phyloP scores from a whole-genome alignment of 2,329 filamentous ascomycete species.

The Aphanocladium album region DNA sequence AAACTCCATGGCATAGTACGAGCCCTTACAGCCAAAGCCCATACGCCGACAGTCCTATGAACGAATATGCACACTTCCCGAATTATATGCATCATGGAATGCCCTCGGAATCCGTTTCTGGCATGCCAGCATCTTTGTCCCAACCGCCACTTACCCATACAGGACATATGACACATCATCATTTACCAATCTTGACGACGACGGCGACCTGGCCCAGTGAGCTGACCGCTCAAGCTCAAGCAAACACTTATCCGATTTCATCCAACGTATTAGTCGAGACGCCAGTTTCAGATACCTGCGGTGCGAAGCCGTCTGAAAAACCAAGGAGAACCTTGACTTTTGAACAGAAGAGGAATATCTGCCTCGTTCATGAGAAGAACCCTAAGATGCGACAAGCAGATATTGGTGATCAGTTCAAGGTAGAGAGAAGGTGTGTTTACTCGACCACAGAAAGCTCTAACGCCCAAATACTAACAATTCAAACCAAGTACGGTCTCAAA shows the following conservation, averaged over 20 bases:
- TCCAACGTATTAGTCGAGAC: constrained; percentile 55
- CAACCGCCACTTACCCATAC: constrained; percentile 29
- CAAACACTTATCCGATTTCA: constrained; percentile 51
- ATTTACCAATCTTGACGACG: constrained; percentile 65
- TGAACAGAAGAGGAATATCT: constrained; percentile 87
- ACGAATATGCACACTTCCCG: constrained; percentile 58
- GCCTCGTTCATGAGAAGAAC: constrained; percentile 85
- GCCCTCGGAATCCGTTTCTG: constrained; percentile 44
- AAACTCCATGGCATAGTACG: constrained; percentile 52
- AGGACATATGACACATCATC: constrained; percentile 37
- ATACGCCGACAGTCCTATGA: constrained; percentile 47
- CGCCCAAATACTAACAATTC: constrained; percentile 18
- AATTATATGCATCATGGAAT: constrained; percentile 51
- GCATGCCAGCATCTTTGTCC: constrained; percentile 54
- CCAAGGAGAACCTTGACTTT: constrained; percentile 86
- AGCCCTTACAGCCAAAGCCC: constrained; percentile 60
- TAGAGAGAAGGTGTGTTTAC: constrained; percentile 80
- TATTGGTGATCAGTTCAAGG: constrained; percentile 91
- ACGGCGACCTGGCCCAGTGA: constrained; percentile 77
- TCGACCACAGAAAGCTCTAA: background rate
- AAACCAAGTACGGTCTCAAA: constrained; percentile 88
- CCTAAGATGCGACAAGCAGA: constrained; percentile 91
- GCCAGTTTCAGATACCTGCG: constrained; percentile 42
- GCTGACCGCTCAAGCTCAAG: constrained; percentile 61
- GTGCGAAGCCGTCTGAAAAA: constrained; percentile 40